Conservation (phyloP, 805 yeast species). For the Grigorovia yakushimaensis region DNA sequence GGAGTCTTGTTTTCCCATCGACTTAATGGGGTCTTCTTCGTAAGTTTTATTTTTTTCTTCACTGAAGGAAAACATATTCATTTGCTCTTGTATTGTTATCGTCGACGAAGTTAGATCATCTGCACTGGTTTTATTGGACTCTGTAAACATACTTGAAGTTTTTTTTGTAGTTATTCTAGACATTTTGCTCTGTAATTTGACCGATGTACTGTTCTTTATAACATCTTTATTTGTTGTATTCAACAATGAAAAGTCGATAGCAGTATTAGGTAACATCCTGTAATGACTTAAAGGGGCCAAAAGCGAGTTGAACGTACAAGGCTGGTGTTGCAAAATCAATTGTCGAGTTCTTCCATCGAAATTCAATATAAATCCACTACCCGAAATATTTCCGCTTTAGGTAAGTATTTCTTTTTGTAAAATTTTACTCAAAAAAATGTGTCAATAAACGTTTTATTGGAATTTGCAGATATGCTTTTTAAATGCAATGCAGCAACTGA, state of each 20-base stretch:
- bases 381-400: background rate
- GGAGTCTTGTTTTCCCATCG: background rate
- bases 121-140: no score
- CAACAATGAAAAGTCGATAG: background rate
- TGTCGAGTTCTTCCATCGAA: background rate
- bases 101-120: background rate
- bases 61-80: background rate
- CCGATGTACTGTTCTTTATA: background rate
- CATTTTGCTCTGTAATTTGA: no score
- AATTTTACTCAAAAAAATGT: background rate
- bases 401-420: background rate
- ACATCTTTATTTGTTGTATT: background rate
- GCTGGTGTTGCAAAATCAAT: no score
- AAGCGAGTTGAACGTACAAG: no score
- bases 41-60: background rate
- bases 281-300: no score
- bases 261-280: background rate
- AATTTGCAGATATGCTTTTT: no score
- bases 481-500: no score
- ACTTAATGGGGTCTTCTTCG: background rate
- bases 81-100: background rate
- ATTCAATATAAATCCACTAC: background rate
- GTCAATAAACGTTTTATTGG: background rate
- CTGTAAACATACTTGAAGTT: no score
- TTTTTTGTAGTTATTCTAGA: no score